A percentile compares a stretch with the other conserved stretches of the same genome.
Evolutionary conservation across 2,329 filamentous ascomycete species (phyloP).

Genomic region (Penicillium sp.): DNA sequence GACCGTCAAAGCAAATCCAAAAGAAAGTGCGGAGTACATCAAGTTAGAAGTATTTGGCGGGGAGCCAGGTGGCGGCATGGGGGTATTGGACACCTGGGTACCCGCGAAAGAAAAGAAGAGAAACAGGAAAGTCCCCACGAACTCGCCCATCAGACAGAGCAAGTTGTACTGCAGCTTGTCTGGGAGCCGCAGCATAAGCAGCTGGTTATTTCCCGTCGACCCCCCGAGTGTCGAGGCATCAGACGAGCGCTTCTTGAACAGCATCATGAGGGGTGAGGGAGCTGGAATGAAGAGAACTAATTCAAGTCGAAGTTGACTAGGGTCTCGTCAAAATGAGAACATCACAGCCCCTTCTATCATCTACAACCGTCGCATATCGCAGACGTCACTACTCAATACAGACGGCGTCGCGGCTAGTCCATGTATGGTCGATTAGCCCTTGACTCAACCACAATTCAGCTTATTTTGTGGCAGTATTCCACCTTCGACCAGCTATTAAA

Average conservation of each 20-base stretch:
- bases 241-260: conserved; percentile 13
- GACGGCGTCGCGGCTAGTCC: background rate
- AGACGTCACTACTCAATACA: conserved; percentile 15
- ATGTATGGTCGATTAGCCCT: conserved; percentile 15
- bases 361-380: background rate
- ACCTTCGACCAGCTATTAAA: background rate
- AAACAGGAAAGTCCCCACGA: conserved; percentile 53
- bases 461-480: background rate
- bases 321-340: background rate
- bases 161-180: conserved; percentile 44
- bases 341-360: background rate
- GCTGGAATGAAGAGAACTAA: background rate
- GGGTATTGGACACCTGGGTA: conserved; percentile 47
- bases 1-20: conserved; percentile 49
- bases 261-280: background rate
- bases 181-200: conserved; percentile 37
- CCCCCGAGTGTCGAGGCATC: conserved; percentile 13
- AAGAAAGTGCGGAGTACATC: conserved; percentile 45
- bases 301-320: background rate
- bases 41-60: conserved; percentile 37
- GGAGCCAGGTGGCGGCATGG: conserved; percentile 31
- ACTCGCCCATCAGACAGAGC: conserved; percentile 50
- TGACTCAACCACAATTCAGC: background rate
- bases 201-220: conserved; percentile 16
- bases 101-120: conserved; percentile 50